phyloP scores from a whole-genome alignment of 352 stramenopile species.

The Globisporangium megalacanthum region DNA sequence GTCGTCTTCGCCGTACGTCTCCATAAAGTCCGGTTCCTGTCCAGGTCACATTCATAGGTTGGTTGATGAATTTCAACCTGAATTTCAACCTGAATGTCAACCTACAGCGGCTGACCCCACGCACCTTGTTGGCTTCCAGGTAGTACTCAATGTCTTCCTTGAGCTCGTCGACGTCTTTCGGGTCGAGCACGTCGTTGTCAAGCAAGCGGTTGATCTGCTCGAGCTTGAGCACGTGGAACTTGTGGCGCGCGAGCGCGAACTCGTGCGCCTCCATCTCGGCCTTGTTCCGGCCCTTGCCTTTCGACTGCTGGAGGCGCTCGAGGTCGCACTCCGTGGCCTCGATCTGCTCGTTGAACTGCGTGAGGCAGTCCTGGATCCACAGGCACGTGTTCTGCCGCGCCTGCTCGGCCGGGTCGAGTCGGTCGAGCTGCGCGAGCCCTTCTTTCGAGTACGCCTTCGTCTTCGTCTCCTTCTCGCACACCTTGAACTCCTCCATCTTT shows the following conservation, averaged over 20 bases:
- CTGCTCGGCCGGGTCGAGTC: conserved; percentile 88
- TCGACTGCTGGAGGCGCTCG: conserved; percentile 74
- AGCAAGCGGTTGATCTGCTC: conserved; percentile 98
- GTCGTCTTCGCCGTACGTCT: conserved; percentile 87
- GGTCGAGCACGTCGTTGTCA: conserved; percentile 94
- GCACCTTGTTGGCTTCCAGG: conserved; percentile 87
- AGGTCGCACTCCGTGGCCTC: conserved; percentile 79
- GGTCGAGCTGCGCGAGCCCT: conserved; percentile 92
- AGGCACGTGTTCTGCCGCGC: conserved; percentile 70
- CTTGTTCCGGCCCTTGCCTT: conserved; percentile 96
- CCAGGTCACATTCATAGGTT: too few species aligned
- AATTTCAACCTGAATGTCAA: too few species aligned
- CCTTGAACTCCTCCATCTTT: conserved; percentile 99
- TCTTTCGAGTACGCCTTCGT: conserved; percentile 99
- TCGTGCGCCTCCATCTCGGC: conserved; percentile 89
- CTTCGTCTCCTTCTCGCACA: conserved; percentile 99
- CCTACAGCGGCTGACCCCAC: background rate
- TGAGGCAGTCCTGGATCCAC: conserved; percentile 82
- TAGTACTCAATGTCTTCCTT: conserved; percentile 99
- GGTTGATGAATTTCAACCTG: too few species aligned
- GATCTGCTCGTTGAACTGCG: conserved; percentile 88
- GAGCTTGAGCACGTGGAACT: conserved; percentile 97
- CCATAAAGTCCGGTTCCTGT: conserved; percentile 91
- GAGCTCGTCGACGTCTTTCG: conserved; percentile 91
- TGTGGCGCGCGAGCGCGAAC: conserved; percentile 88